Conservation (phyloP, 495 filamentous ascomycete genomes). For the Penicillium odoratum region DNA sequence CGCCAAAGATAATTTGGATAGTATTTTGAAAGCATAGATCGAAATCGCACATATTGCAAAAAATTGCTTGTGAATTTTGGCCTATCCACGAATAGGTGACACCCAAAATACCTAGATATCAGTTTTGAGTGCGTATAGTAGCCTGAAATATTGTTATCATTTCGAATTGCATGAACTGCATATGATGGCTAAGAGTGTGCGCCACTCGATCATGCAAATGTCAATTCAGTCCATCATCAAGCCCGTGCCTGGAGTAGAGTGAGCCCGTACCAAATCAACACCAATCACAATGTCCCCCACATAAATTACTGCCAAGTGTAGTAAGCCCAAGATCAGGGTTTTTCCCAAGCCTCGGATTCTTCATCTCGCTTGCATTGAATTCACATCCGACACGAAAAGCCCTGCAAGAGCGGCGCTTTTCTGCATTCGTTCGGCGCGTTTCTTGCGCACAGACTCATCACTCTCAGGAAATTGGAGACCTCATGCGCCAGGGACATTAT, state of each 20-base stretch:
- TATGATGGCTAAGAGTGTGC: neutral
- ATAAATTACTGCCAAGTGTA: neutral
- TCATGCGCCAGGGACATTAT: neutral
- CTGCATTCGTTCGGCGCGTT: constrained; percentile 2
- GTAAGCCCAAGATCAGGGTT: neutral
- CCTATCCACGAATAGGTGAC: neutral
- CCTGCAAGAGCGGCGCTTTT: neutral
- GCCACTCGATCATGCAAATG: neutral
- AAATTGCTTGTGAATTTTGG: neutral
- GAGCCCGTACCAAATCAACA: neutral
- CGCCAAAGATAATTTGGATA: neutral
- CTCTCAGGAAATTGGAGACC: neutral
- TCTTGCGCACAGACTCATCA: constrained; percentile 1
- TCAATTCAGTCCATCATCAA: neutral
- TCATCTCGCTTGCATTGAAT: neutral
- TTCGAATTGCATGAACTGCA: neutral
- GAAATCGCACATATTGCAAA: neutral
- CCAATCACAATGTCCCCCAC: neutral
- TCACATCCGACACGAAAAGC: neutral
- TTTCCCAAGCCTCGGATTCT: neutral
- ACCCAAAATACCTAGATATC: neutral
- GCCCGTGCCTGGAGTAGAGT: neutral
- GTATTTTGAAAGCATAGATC: neutral
- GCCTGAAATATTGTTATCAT: too few relatives aligned
- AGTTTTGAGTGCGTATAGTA: neutral